Conservation (phyloP, 139 green algal species). For the Protoeuglena noctilucae region DNA sequence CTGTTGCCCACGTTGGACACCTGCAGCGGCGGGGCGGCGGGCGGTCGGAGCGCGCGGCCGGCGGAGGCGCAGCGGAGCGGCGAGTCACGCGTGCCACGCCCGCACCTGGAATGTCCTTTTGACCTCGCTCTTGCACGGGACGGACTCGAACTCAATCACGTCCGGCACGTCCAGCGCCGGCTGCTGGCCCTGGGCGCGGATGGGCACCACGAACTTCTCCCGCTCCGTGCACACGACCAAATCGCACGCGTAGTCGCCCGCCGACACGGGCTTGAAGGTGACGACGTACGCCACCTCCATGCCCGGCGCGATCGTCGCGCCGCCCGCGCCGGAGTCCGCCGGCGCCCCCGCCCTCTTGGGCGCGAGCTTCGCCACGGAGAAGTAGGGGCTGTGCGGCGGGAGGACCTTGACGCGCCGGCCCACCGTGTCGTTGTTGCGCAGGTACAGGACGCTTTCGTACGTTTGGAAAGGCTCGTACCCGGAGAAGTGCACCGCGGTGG, state of each 20-base stretch:
- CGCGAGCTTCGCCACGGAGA: conserved; percentile 24
- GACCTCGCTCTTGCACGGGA: conserved; percentile 18
- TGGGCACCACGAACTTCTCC: conserved; percentile 60
- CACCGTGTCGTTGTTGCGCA: conserved; percentile 67
- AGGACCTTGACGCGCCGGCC: conserved; percentile 36
- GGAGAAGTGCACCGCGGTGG: conserved; percentile 42
- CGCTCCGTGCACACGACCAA: conserved; percentile 58
- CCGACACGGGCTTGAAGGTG: conserved; percentile 29
- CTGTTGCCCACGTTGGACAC: conserved; percentile 47
- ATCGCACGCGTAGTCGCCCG: conserved; percentile 35
- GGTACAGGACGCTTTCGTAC: conserved; percentile 34
- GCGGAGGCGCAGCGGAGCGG: too few species aligned
- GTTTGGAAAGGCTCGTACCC: conserved; percentile 38
- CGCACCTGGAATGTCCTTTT: conserved; percentile 32
- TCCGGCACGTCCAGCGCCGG: conserved; percentile 54
- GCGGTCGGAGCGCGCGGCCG: too few species aligned
- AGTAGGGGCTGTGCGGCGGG: conserved; percentile 27
- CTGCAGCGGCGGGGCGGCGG: not conserved
- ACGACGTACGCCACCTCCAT: conserved; percentile 55
- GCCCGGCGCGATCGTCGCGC: conserved; percentile 45
- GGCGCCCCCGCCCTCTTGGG: not conserved
- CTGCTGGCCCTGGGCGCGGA: conserved; percentile 23
- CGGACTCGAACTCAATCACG: conserved; percentile 26
- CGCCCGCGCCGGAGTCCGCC: not conserved
- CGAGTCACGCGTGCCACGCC: too few species aligned